Conservation (phyloP, 2,329 filamentous ascomycete species). For the Macrophomina tecta region DNA sequence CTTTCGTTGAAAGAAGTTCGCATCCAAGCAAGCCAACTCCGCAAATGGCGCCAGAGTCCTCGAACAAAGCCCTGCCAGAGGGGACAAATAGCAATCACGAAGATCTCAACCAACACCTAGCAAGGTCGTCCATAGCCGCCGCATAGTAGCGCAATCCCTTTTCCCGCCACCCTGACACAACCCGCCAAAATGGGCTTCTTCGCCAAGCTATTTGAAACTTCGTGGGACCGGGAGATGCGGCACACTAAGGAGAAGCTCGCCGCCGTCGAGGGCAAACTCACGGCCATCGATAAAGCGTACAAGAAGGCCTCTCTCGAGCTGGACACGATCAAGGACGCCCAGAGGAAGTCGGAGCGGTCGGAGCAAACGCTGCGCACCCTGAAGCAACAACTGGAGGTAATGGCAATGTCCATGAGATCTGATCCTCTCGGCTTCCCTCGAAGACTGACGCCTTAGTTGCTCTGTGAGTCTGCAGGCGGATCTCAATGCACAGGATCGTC, state of each 20-base stretch:
- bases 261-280: not conserved
- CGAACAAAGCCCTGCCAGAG: not conserved
- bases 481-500: not conserved
- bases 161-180: not conserved
- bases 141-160: not conserved
- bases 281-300: no score
- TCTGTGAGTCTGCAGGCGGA: not conserved
- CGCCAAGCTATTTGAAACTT: not conserved
- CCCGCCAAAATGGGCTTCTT: conserved; percentile 5
- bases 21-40: not conserved
- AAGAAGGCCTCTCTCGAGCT: not conserved
- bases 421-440: not conserved
- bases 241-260: not conserved
- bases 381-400: conserved; percentile 1
- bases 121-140: not conserved
- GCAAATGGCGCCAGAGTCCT: not conserved
- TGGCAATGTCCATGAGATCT: no score
- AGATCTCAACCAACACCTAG: not conserved
- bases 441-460: no score
- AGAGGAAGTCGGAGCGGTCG: not conserved
- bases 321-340: not conserved
- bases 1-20: not conserved
- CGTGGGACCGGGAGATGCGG: not conserved
- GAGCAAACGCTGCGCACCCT: not conserved
- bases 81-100: not conserved